Evolutionary conservation across 1,284 basidiomycete genomes (phyloP).

Genomic region (Gymnopus androsaceus): DNA sequence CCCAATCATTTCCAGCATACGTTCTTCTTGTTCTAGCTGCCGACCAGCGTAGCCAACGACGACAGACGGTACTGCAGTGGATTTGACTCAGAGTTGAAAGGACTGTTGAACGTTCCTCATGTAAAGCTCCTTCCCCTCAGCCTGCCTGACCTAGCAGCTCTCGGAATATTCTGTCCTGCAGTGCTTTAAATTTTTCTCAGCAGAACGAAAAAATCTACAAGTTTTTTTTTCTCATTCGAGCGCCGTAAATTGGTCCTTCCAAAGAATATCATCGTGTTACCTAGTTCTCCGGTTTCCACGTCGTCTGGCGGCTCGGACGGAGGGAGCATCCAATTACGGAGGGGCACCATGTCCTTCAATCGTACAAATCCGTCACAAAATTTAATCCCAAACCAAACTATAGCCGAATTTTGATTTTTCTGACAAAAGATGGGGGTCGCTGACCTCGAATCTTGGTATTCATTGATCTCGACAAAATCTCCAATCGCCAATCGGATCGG

Average conservation of each 20-base stretch:
- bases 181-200: neutral
- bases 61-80: too few species aligned
- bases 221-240: neutral
- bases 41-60: too few species aligned
- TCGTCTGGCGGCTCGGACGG: neutral
- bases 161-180: neutral
- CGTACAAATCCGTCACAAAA: neutral
- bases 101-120: too few species aligned
- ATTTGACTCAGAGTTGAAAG: too few species aligned
- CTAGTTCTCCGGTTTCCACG: neutral
- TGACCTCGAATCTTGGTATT: conserved; percentile 4
- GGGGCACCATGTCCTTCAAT: neutral
- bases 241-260: neutral
- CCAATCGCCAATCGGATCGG: neutral
- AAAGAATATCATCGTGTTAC: neutral
- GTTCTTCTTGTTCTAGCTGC: too few species aligned
- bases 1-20: too few species aligned
- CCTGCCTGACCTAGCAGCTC: neutral
- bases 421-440: neutral
- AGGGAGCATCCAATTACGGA: neutral
- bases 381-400: neutral
- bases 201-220: neutral
- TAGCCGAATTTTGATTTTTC: neutral
- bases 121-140: too few species aligned
- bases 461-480: neutral